These are phyloP conservation scores for Peronospora destructor DNA, from an alignment of 352 stramenopile genomes.

Conservation along the genomic window DNA sequence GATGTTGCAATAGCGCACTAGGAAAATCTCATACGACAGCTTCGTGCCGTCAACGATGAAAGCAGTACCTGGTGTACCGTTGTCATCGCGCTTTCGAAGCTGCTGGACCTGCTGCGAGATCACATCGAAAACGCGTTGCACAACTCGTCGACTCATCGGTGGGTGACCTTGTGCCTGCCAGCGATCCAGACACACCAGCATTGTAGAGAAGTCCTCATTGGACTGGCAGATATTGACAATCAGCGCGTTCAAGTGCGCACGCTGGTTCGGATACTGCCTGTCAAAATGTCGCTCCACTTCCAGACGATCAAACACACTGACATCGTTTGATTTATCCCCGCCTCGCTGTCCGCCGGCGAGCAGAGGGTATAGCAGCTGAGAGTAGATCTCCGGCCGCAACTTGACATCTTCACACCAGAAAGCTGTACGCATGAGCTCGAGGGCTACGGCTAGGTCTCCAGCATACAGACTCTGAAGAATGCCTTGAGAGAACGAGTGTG, in stretches of 20 bases:
- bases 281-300: conserved; percentile 64
- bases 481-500: conserved; percentile 41
- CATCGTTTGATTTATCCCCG: conserved; percentile 20
- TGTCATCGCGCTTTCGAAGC: conserved; percentile 19
- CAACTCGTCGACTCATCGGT: conserved; percentile 41
- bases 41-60: conserved; percentile 41
- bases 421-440: conserved; percentile 41
- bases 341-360: conserved; percentile 30
- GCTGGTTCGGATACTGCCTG: conserved; percentile 33
- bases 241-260: conserved; percentile 40
- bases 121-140: conserved; percentile 52
- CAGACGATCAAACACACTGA: conserved; percentile 38
- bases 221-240: conserved; percentile 66
- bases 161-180: conserved; percentile 39
- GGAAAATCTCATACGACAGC: conserved; percentile 49
- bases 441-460: conserved; percentile 41
- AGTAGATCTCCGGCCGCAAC: conserved; percentile 52
- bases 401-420: conserved; percentile 34
- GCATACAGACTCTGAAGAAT: conserved; percentile 42
- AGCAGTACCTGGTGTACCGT: conserved; percentile 9
- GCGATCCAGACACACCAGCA: conserved; percentile 53
- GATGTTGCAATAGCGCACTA: conserved; percentile 45
- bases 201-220: conserved; percentile 51
- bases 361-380: conserved; percentile 57
- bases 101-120: conserved; percentile 47